Conservation (phyloP, 306 rosid genomes). For the Trichosanthes truncata region DNA sequence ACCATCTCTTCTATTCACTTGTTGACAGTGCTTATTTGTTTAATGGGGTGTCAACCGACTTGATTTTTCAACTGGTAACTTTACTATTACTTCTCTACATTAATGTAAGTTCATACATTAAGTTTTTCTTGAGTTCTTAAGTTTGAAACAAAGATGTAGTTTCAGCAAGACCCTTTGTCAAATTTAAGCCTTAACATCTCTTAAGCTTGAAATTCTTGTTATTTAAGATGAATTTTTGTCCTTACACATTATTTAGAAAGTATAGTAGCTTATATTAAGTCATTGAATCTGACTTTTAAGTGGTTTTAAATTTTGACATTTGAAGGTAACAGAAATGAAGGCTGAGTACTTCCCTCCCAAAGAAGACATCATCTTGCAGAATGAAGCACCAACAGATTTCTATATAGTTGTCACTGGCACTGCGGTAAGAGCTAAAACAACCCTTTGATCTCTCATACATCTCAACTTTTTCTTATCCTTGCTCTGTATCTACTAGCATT, state of each 20-base stretch:
- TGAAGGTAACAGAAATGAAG: conserved; percentile 78
- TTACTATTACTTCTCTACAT: background rate
- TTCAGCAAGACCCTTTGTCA: too few species aligned
- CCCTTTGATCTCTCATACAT: background rate
- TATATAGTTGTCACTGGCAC: conserved; percentile 65
- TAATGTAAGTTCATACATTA: background rate
- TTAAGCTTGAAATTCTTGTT: background rate
- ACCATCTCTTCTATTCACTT: conserved; percentile 47
- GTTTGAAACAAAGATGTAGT: too few species aligned
- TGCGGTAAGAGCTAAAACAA: conserved; percentile 35
- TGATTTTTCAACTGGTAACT: conserved; percentile 76
- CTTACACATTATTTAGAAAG: background rate
- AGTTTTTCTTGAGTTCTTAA: too few species aligned
- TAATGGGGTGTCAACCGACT: conserved; percentile 55
- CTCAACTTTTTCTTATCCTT: background rate
- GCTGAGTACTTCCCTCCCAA: conserved; percentile 91
- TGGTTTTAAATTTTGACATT: conserved; percentile 2
- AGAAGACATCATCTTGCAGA: conserved; percentile 72
- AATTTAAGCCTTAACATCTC: too few species aligned
- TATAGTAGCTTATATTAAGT: background rate
- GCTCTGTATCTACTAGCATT: background rate
- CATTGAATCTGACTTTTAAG: conserved; percentile 1
- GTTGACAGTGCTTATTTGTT: conserved; percentile 57
- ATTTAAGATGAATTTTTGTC: background rate
- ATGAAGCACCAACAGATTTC: conserved; percentile 81